Base-by-base conservation (phyloP, 768 basidiomycete genomes). In the Gyrodon lividus region DNA sequence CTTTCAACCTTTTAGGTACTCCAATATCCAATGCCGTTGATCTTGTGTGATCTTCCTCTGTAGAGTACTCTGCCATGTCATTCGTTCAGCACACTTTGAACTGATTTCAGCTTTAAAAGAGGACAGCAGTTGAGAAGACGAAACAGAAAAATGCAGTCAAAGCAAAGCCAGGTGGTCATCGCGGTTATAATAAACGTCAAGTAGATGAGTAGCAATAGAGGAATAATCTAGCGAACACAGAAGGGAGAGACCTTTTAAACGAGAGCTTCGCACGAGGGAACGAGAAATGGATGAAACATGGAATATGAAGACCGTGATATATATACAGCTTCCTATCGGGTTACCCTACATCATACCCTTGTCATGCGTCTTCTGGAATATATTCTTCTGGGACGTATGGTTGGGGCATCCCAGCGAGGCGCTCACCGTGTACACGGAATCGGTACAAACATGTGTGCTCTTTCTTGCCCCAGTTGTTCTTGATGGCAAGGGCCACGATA, bases 401-500 rank as follows among this genome's bases (percentile, higher is more conserved):
- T 34, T 67, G 57, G 6, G 76, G 74, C 17, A 65, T 59, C 46
- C 73, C 77, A 10, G 69, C 77, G 46, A 83, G 60, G 49, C 66
- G 74, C 58, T 80, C 72, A 14, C 90, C 90, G 60, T 92, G 89
- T 26, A 90, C 87, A 38, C 90, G 80, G 71, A 92, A 73, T 39
- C 90, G 83, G 69, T 93, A 98, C 34, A 98, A 69, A 69, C 96
- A 98, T 0, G 95, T 97, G 65, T 80, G 91, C 51, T 87, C 83
- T 6, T 77, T 75, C 68, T 77, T 75, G 37, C 95, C 96, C 87
- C 93, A 98, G 65, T 98, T 98, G 64, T 75, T 87, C 70, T 83
- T 77, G 59, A 98, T 75, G 56, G 81, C 74, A 63, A 97, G 74
- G 53, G 87, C 83, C 23, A 98, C 89, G 46, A 96, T 73, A 2